Conservation (phyloP, 805 yeast species). For the Middelhovenomyces tepae region DNA sequence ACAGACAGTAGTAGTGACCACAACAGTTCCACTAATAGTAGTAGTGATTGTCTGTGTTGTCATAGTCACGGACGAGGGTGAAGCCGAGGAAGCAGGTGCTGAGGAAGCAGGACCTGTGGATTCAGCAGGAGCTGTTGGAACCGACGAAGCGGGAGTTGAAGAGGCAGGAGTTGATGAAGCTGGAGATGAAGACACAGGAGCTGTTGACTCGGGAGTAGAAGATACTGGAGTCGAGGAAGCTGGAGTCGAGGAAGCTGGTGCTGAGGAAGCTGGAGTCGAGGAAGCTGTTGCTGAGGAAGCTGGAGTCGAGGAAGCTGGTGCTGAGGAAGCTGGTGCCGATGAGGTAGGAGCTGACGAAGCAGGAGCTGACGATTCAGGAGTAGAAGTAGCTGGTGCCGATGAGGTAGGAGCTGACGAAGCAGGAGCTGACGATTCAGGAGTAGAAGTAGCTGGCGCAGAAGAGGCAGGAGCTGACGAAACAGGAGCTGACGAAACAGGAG, state of each 20-base stretch:
- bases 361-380: background rate
- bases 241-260: background rate
- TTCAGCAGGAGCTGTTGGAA: constrained; percentile 11
- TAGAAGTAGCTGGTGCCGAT: background rate
- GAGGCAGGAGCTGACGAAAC: constrained; percentile 12
- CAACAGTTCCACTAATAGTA: too few species aligned
- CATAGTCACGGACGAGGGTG: too few species aligned
- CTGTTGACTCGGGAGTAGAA: too few species aligned
- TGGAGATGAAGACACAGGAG: too few species aligned
- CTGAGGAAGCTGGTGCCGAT: background rate
- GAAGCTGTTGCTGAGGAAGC: background rate
- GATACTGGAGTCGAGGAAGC: too few species aligned
- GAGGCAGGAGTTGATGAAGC: too few species aligned
- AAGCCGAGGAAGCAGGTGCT: too few species aligned
- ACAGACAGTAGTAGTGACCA: too few species aligned
- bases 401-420: constrained; percentile 18
- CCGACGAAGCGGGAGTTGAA: too few species aligned
- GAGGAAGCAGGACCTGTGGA: too few species aligned
- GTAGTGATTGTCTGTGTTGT: too few species aligned
- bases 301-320: background rate
- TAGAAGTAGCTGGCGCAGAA: background rate
- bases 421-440: constrained; percentile 17
- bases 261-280: background rate
- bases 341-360: background rate
- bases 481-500: background rate